Base-by-base conservation (phyloP, 176 grass and related monocot genomes). In the Thalia dealbata region DNA sequence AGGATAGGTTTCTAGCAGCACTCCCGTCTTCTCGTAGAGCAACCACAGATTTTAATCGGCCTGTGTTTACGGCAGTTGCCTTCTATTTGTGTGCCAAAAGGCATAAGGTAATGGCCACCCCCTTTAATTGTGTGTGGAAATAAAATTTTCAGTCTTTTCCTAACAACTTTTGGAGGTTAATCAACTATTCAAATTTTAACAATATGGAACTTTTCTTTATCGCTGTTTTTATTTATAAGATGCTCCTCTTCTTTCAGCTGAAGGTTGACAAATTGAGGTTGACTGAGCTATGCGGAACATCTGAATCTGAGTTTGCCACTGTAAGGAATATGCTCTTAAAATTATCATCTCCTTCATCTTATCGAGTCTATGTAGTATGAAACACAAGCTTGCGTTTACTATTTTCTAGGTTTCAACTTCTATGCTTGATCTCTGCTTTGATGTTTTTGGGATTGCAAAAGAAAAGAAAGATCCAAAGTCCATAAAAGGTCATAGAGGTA, bases 61-160 rank as follows among this genome's bases (percentile, higher is more conserved):
- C 95, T 13, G 95, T 99, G 32, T 99, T 93, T 73, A 99, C 83
- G 44, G 87, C 87, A 43, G 90, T 85, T 67, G 83, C 90, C 43
- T 99, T 93, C 80, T 96, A 96, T 83, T 84, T 96, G 80, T 96
- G 92, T 55, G 87, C 92, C 0, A 96, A 88, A 86, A 90, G 87
- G 76, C 87, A 97, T 62, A 97, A 97, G 93, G 93, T 97, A 56
- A 18, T 74, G 73, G 45, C 10, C 19, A 26, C 29, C 64, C 25
- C 61, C 29, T 68, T 41, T 48, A 10, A 29, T 35, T 26, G 32
- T 38, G 32, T 2, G 32, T 38, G 1, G 32, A 38, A 38, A 38
- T 38, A 38, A 38, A 38, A 38, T 1, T 2, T 38, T 2, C 32
- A 4, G 32, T 38, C 4, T 38, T 38, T 38, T 38, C 32, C 32